A percentile compares a stretch with the other conserved stretches of the same genome.
phyloP scores from a whole-genome alignment of 208 protist genomes.

The Acanthamoeba triangularis region DNA sequence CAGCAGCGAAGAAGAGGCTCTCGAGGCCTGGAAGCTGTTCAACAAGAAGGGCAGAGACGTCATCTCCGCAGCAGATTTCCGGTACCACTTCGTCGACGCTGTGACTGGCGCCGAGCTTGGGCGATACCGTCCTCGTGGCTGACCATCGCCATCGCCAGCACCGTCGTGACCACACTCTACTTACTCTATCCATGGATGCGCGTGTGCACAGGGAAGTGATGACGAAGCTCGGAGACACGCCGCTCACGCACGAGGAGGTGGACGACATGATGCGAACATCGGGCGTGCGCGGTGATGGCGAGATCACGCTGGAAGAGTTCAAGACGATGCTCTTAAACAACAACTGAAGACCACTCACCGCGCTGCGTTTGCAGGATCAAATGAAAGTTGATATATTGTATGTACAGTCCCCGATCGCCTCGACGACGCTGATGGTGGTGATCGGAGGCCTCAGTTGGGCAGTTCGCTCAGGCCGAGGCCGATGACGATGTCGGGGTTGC shows the following conservation, averaged over 20 bases:
- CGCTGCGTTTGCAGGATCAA: too few species aligned
- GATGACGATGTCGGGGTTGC: slow-evolving; percentile 88
- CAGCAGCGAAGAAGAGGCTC: slow-evolving; percentile 87
- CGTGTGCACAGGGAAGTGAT: slow-evolving; percentile 85
- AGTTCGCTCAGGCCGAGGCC: slow-evolving; percentile 77
- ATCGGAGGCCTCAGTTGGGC: too few species aligned
- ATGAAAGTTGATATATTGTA: too few species aligned
- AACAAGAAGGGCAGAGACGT: slow-evolving; percentile 89
- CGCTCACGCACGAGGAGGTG: slow-evolving; percentile 92
- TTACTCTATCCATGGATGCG: not conserved
- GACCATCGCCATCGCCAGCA: not conserved
- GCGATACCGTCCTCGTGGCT: not conserved
- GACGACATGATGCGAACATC: slow-evolving; percentile 93
- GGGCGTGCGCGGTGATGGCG: slow-evolving; percentile 90
- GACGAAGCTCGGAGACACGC: slow-evolving; percentile 93
- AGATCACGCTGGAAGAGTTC: slow-evolving; percentile 93
- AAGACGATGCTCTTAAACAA: slow-evolving; percentile 87
- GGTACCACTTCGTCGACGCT: slow-evolving; percentile 76
- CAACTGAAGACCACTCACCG: not conserved
- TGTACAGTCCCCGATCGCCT: too few species aligned
- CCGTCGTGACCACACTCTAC: not conserved
- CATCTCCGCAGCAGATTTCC: slow-evolving; percentile 92
- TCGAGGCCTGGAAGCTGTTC: slow-evolving; percentile 89
- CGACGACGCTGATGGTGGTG: too few species aligned
- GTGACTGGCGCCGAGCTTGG: not conserved